Percentiles rank a stretch among this genome's conserved stretches.
Conservation (phyloP, 2,329 filamentous ascomycete genomes). For the Fusarium anguioides region DNA sequence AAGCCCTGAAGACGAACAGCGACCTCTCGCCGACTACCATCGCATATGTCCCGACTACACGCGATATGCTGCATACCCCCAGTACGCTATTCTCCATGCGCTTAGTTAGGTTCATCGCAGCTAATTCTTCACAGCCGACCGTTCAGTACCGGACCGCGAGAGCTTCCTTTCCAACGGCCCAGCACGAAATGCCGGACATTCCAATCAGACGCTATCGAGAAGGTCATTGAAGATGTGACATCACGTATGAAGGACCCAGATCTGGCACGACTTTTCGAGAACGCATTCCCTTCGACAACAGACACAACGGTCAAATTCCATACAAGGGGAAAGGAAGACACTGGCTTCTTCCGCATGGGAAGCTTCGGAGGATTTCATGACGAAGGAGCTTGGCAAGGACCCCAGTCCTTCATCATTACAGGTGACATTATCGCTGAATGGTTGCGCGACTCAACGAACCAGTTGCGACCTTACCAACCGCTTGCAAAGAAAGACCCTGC, state of each 20-base stretch:
- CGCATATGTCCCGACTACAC: constrained; percentile 56
- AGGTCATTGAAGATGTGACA: constrained; percentile 86
- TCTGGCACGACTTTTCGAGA: constrained; percentile 91
- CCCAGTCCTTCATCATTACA: constrained; percentile 93
- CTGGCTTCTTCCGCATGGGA: constrained; percentile 51
- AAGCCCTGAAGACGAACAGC: constrained; percentile 37
- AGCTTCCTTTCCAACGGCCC: constrained; percentile 88
- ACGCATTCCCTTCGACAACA: constrained; percentile 86
- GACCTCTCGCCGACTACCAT: constrained; percentile 41
- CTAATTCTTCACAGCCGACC: constrained; percentile 69
- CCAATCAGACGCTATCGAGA: constrained; percentile 84
- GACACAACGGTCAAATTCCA: constrained; percentile 94
- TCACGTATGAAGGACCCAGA: constrained; percentile 84
- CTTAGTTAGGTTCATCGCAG: background rate
- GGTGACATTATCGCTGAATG: constrained; percentile 94
- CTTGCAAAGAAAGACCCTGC: constrained; percentile 83
- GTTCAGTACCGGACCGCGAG: constrained; percentile 80
- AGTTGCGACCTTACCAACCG: constrained; percentile 88
- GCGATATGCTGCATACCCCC: constrained; percentile 52
- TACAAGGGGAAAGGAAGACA: constrained; percentile 66
- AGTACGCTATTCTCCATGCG: constrained; percentile 47
- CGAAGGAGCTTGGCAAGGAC: constrained; percentile 78
- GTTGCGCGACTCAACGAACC: constrained; percentile 93
- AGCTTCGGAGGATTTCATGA: constrained; percentile 51
- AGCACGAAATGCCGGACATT: constrained; percentile 87